Conservation (phyloP, 805 yeast species). For the Kockiozyma suomiensis region DNA sequence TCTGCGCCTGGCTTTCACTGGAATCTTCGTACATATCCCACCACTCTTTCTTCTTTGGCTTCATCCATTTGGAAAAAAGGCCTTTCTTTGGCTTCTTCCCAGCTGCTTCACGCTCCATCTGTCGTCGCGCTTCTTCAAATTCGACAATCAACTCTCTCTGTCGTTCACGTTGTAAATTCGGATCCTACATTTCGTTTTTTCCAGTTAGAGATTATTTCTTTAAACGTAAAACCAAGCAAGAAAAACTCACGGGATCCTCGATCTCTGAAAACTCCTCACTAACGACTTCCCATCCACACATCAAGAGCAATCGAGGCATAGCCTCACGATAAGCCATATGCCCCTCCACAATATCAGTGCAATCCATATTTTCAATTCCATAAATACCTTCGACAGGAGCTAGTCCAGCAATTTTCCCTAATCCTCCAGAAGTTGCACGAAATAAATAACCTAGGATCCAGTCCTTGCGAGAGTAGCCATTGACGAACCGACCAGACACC, state of each 20-base stretch:
- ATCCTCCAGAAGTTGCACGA: constrained; percentile 94
- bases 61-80: constrained; percentile 47
- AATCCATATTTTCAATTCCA: constrained; percentile 81
- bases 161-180: constrained; percentile 73
- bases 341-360: constrained; percentile 85
- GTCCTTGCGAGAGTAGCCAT: constrained; percentile 88
- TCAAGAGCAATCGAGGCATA: constrained; percentile 77
- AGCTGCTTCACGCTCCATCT: constrained; percentile 43
- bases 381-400: constrained; percentile 65
- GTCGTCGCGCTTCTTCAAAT: constrained; percentile 80
- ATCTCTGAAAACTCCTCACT: constrained; percentile 93
- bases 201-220: neutral
- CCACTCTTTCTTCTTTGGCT: constrained; percentile 59
- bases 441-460: constrained; percentile 96
- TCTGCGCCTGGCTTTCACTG: neutral
- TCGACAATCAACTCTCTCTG: constrained; percentile 81
- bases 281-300: constrained; percentile 75
- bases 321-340: constrained; percentile 97
- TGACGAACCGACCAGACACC: constrained; percentile 85
- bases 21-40: constrained; percentile 50
- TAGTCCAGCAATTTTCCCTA: constrained; percentile 87
- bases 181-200: constrained; percentile 50
- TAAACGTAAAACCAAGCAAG: neutral
- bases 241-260: constrained; percentile 67
- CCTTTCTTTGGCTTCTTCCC: constrained; percentile 43